These are phyloP conservation scores for Theileria parva DNA, from an alignment of 169 alveolate species.

Conservation along the genomic window DNA sequence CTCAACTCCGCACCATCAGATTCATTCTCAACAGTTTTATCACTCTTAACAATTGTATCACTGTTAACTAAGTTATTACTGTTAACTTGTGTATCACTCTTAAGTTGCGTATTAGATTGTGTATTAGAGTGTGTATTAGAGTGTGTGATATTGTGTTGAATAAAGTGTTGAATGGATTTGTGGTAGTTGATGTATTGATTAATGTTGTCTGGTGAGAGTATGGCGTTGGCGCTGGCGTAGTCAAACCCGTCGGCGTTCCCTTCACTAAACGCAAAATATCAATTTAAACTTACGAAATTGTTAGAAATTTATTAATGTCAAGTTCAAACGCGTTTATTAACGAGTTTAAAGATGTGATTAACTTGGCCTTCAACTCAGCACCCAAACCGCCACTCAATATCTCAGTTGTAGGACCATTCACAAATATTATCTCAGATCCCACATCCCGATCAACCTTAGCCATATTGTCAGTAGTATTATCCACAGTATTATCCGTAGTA, in stretches of 20 bases:
- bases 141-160: constrained; percentile 8
- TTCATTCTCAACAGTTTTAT: neutral
- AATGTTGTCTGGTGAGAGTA: constrained; percentile 23
- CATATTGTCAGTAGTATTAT: too few species aligned
- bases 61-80: constrained; percentile 6
- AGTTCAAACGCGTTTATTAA: constrained; percentile 28
- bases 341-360: constrained; percentile 19
- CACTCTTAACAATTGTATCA: neutral
- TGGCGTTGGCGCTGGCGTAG: constrained; percentile 48
- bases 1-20: neutral
- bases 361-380: neutral
- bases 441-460: too few species aligned
- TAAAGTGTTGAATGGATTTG: neutral
- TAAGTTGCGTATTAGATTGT: constrained; percentile 7
- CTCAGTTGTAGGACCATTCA: constrained; percentile 45
- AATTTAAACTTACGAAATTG: constrained; percentile 24
- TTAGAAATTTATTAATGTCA: constrained; percentile 35
- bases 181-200: constrained; percentile 52
- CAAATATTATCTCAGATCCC: constrained; percentile 25
- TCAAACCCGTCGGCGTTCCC: constrained; percentile 4
- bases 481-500: too few species aligned
- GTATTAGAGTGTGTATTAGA: too few species aligned
- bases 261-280: neutral
- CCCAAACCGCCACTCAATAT: constrained; percentile 41
- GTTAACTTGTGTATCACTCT: constrained; percentile 27